These are phyloP conservation scores for Nannochloropsis salina DNA, from an alignment of 108 stramenopile genomes.

Conservation along the genomic window DNA sequence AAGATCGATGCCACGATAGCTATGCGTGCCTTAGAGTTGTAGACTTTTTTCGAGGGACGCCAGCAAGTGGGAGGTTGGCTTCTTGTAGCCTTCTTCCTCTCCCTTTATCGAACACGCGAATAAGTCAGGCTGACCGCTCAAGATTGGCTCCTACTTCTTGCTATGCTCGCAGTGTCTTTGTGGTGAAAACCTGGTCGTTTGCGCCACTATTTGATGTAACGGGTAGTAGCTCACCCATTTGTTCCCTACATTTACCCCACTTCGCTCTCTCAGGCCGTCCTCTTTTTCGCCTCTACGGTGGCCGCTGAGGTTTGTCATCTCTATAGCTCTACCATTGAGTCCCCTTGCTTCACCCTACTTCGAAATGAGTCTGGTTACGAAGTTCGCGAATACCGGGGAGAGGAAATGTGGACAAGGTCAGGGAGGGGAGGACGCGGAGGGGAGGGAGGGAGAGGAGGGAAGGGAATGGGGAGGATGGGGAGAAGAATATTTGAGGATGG, in stretches of 20 bases:
- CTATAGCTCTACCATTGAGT: neutral
- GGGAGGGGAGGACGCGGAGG: neutral
- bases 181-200: no score
- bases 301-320: neutral
- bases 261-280: neutral
- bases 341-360: neutral
- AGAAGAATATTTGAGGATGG: neutral
- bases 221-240: neutral
- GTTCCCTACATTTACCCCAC: neutral
- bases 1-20: no score
- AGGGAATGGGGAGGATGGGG: neutral
- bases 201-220: no score
- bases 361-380: neutral
- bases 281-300: neutral
- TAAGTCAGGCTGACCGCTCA: no score
- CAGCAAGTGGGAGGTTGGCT: no score
- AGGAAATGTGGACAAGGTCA: neutral
- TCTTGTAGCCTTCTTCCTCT: no score
- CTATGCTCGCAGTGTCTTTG: no score
- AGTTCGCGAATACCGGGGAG: neutral
- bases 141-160: no score
- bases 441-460: no score
- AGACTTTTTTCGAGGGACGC: no score
- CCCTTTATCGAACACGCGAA: no score
- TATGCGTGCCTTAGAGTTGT: no score